Evolutionary conservation across 306 rosid species (phyloP).

Genomic region (Boehmeria nivea): DNA sequence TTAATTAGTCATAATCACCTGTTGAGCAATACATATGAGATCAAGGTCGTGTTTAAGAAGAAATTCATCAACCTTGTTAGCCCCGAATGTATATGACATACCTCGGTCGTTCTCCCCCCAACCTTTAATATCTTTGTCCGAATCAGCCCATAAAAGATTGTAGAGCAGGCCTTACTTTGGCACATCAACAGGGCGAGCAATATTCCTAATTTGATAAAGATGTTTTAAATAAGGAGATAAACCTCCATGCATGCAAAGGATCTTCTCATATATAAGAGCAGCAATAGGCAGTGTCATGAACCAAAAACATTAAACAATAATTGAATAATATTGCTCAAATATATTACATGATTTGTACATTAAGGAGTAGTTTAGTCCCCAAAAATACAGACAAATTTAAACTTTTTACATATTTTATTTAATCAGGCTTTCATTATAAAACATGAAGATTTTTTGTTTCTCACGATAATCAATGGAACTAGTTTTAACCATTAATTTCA

Average conservation of each 20-base stretch:
- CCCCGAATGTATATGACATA: slow-evolving; percentile 79
- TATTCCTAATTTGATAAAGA: slow-evolving; percentile 67
- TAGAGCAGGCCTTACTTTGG: slow-evolving; percentile 84
- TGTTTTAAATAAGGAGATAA: slow-evolving; percentile 64
- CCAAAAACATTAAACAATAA: too few relatives aligned
- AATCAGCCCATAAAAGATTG: slow-evolving; percentile 85
- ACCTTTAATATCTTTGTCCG: slow-evolving; percentile 77
- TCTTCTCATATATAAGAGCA: slow-evolving; percentile 78
- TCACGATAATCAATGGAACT: too few relatives aligned
- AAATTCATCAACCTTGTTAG: slow-evolving; percentile 73
- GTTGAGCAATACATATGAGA: slow-evolving; percentile 77
- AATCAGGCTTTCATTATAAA: too few relatives aligned
- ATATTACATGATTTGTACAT: too few relatives aligned
- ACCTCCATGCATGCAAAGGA: slow-evolving; percentile 89
- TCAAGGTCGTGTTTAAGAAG: slow-evolving; percentile 74
- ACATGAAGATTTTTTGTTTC: too few relatives aligned
- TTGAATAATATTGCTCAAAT: too few relatives aligned
- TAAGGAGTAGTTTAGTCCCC: too few relatives aligned
- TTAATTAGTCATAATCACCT: slow-evolving; percentile 31
- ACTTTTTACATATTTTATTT: too few relatives aligned
- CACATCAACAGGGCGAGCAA: slow-evolving; percentile 78
- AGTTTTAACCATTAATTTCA: too few relatives aligned
- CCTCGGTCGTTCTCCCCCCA: slow-evolving; percentile 93
- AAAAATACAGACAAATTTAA: too few relatives aligned
- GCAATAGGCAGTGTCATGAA: too few relatives aligned